Conservation (phyloP, 202 grass and related monocot genomes). For the Panicum virgatum region DNA sequence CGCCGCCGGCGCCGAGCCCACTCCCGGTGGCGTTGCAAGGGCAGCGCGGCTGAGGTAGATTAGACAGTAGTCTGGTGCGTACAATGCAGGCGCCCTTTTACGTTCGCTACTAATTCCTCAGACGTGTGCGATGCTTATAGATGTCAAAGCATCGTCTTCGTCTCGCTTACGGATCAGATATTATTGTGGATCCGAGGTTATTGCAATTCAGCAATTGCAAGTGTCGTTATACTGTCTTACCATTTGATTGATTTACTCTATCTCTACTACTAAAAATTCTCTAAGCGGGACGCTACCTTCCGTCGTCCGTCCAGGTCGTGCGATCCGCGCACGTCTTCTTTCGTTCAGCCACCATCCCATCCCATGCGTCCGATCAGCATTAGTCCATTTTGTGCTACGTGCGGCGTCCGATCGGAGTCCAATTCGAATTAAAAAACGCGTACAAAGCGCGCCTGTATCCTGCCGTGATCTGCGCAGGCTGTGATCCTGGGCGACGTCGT, state of each 20-base stretch:
- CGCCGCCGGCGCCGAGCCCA: not conserved
- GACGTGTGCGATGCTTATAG: not conserved
- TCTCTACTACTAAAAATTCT: no score
- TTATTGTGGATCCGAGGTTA: conserved; percentile 12
- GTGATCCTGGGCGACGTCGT: no score
- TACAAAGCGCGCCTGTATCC: no score
- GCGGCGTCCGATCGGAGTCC: no score
- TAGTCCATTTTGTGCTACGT: no score
- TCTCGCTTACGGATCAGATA: conserved; percentile 10
- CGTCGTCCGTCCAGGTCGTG: no score
- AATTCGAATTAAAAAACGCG: no score
- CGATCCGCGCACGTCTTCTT: no score
- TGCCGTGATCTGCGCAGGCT: no score
- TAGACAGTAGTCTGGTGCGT: not conserved
- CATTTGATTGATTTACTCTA: not conserved
- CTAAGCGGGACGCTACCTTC: no score
- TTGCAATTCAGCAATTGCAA: not conserved
- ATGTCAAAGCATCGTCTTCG: not conserved
- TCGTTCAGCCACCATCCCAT: no score
- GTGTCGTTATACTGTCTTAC: not conserved
- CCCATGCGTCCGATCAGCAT: no score
- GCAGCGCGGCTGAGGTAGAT: conserved; percentile 14
- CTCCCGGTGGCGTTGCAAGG: not conserved
- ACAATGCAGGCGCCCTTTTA: not conserved
- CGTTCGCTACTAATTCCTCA: not conserved